A percentile compares a stretch with the other conserved stretches of the same genome.
Conservation (phyloP, 345 rosid genomes). For the Trapa bicornis region DNA sequence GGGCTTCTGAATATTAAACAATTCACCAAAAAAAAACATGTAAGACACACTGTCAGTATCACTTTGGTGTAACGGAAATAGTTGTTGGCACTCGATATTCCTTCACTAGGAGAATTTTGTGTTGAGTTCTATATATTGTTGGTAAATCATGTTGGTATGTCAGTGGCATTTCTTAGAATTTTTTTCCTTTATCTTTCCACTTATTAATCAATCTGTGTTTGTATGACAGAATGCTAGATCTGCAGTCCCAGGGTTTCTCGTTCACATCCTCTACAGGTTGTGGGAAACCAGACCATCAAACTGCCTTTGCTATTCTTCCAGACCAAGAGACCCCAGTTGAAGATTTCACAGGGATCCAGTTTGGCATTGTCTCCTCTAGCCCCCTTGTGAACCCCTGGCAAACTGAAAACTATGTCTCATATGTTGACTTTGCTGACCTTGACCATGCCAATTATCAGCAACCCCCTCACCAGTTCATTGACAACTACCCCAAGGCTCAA, state of each 20-base stretch:
- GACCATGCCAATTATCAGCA: constrained; percentile 17
- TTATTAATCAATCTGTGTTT: background rate
- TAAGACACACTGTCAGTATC: background rate
- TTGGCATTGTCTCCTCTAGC: constrained; percentile 1
- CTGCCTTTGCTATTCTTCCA: background rate
- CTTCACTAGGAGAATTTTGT: background rate
- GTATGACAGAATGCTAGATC: background rate
- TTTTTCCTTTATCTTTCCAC: background rate
- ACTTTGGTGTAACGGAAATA: constrained; percentile 16
- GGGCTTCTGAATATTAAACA: too few relatives aligned
- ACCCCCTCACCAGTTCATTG: constrained; percentile 46
- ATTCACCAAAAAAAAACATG: too few relatives aligned
- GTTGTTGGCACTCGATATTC: constrained; percentile 17
- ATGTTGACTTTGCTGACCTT: background rate
- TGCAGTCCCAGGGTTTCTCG: background rate
- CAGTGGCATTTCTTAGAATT: background rate
- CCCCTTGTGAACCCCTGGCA: background rate
- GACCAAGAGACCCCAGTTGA: constrained; percentile 1
- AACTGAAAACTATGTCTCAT: constrained; percentile 15
- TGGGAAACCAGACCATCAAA: background rate
- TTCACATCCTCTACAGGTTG: background rate
- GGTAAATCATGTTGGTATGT: background rate
- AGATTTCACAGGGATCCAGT: background rate
- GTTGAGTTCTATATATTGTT: background rate
- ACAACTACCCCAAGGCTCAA: constrained; percentile 39